Evolutionary conservation across 2,329 filamentous ascomycete genomes (phyloP).

Genomic region (Fusarium caatingaense): DNA sequence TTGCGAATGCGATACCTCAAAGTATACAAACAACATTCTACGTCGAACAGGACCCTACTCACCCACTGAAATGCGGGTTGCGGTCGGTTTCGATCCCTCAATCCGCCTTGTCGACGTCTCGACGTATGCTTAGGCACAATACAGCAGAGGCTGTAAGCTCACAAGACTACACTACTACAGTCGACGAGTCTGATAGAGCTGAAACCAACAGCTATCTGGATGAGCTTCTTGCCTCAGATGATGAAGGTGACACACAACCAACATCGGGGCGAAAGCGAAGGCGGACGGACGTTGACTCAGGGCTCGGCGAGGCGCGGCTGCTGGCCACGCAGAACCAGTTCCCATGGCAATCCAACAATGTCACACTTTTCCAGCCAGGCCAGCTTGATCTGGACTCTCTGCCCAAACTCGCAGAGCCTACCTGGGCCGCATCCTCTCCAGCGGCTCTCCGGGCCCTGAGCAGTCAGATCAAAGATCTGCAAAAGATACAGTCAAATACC

Average conservation of each 20-base stretch:
- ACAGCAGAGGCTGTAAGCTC: neutral
- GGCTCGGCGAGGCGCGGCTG: slow-evolving; percentile 26
- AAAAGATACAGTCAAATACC: slow-evolving; percentile 71
- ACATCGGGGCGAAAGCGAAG: slow-evolving; percentile 36
- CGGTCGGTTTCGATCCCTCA: slow-evolving; percentile 43
- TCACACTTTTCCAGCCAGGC: slow-evolving; percentile 71
- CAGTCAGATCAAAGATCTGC: slow-evolving; percentile 69
- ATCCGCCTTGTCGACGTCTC: slow-evolving; percentile 43
- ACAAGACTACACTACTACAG: slow-evolving; percentile 7
- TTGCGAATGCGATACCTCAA: neutral
- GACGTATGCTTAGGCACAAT: slow-evolving; percentile 6
- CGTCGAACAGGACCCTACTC: slow-evolving; percentile 45
- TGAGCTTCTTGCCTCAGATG: slow-evolving; percentile 40
- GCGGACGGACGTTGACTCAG: slow-evolving; percentile 37
- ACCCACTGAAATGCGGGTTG: neutral
- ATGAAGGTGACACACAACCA: slow-evolving; percentile 9
- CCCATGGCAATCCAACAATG: neutral
- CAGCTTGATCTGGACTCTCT: slow-evolving; percentile 70
- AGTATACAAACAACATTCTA: slow-evolving; percentile 31
- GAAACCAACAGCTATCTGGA: slow-evolving; percentile 35
- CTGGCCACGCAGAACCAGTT: slow-evolving; percentile 22
- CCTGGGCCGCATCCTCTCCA: slow-evolving; percentile 47
- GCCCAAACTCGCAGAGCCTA: slow-evolving; percentile 65
- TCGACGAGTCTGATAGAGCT: neutral
- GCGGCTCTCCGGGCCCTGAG: slow-evolving; percentile 43